These are phyloP conservation scores for Luffa aegyptiaca DNA, from an alignment of 306 rosid species.

Conservation along the genomic window DNA sequence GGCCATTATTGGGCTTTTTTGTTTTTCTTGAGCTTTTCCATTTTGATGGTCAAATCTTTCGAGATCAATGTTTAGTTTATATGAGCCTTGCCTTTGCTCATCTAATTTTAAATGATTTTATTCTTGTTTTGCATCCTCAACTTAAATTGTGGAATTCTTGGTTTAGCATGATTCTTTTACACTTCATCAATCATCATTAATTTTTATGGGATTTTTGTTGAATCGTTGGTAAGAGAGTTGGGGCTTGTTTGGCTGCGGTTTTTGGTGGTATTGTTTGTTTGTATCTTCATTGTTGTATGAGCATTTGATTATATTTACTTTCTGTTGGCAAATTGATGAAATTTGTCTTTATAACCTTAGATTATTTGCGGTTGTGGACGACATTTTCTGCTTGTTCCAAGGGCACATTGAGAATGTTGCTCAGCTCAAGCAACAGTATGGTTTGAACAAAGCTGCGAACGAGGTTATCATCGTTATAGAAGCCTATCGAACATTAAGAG, in stretches of 20 bases:
- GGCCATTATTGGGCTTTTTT: neutral
- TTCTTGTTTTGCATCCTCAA: neutral
- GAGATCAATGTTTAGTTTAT: neutral
- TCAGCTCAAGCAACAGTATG: slow-evolving; percentile 88
- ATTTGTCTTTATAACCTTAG: slow-evolving; percentile 23
- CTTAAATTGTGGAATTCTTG: neutral
- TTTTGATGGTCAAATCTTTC: neutral
- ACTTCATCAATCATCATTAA: neutral
- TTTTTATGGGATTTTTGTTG: neutral
- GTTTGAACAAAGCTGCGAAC: slow-evolving; percentile 76
- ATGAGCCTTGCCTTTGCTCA: neutral
- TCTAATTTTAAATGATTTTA: neutral
- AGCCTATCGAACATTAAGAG: slow-evolving; percentile 88
- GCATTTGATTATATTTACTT: neutral
- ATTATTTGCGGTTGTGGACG: slow-evolving; percentile 94
- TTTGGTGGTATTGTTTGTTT: neutral
- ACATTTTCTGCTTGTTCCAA: slow-evolving; percentile 92
- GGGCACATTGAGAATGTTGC: slow-evolving; percentile 88
- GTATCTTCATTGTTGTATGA: neutral
- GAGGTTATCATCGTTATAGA: slow-evolving; percentile 80
- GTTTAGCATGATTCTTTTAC: neutral
- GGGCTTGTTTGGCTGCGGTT: neutral
- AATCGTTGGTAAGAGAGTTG: neutral
- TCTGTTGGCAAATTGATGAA: neutral
- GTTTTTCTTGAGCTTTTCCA: neutral